These are phyloP conservation scores for Sideroxylon spinosum DNA, from an alignment of 179 eudicot species.

Conservation along the genomic window DNA sequence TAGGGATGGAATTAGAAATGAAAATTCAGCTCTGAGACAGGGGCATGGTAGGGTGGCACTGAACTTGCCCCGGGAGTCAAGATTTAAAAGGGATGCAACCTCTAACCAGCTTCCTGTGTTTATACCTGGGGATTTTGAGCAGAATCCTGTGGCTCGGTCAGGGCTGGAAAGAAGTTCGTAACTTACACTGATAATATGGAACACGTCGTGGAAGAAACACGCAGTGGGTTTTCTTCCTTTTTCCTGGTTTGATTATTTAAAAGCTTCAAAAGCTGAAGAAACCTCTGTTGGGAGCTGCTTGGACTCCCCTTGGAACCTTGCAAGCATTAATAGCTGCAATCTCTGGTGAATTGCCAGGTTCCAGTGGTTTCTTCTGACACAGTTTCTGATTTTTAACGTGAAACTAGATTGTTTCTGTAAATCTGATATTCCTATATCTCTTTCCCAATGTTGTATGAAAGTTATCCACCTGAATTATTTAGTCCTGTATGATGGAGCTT, in stretches of 20 bases:
- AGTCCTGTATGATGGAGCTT: background rate
- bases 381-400: constrained; percentile 13
- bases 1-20: constrained; percentile 40
- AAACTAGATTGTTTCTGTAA: background rate
- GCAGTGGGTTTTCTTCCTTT: background rate
- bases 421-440: background rate
- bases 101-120: constrained; percentile 93
- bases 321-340: background rate
- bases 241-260: background rate
- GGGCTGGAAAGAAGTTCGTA: constrained; percentile 12
- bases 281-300: constrained; percentile 12
- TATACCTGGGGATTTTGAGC: constrained; percentile 45
- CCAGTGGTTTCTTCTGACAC: constrained; percentile 17
- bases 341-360: constrained; percentile 12
- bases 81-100: constrained; percentile 61
- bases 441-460: background rate
- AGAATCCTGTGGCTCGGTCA: constrained; percentile 25
- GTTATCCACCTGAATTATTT: background rate
- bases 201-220: background rate
- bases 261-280: constrained; percentile 5
- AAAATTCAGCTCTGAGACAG: constrained; percentile 47
- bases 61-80: constrained; percentile 57
- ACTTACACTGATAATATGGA: no score
- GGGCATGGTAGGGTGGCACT: constrained; percentile 44
- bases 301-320: constrained; percentile 16